These are phyloP conservation scores for Epichloe glyceriae DNA, from an alignment of 2,329 filamentous ascomycete genomes.

Conservation along the genomic window DNA sequence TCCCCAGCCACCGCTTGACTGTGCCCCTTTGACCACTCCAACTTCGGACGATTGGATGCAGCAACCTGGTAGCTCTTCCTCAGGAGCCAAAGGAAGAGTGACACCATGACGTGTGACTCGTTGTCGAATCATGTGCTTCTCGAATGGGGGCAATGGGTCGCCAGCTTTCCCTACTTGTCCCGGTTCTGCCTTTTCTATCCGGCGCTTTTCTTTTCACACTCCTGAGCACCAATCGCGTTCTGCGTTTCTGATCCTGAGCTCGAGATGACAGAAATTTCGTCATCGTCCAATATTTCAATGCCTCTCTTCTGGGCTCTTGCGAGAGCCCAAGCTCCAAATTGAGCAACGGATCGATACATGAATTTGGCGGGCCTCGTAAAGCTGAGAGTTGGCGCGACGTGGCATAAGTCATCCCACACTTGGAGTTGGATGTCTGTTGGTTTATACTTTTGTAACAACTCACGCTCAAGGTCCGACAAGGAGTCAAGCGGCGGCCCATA, in stretches of 20 bases:
- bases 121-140: slow-evolving; percentile 84
- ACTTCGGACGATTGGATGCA: slow-evolving; percentile 50
- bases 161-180: slow-evolving; percentile 68
- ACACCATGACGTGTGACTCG: slow-evolving; percentile 66
- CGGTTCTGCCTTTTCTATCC: slow-evolving; percentile 11
- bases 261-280: slow-evolving; percentile 63
- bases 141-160: slow-evolving; percentile 68
- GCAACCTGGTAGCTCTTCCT: slow-evolving; percentile 52
- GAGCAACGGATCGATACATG: slow-evolving; percentile 86
- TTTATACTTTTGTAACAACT: slow-evolving; percentile 51
- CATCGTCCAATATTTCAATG: slow-evolving; percentile 73
- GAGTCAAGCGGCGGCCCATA: slow-evolving; percentile 58
- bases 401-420: slow-evolving; percentile 91
- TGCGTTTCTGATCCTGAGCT: slow-evolving; percentile 31
- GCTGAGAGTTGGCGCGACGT: slow-evolving; percentile 83
- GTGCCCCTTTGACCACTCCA: slow-evolving; percentile 68
- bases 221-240: slow-evolving; percentile 11
- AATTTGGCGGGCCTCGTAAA: slow-evolving; percentile 93
- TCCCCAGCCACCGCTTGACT: slow-evolving; percentile 69
- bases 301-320: slow-evolving; percentile 66
- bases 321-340: slow-evolving; percentile 86
- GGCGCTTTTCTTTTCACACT: slow-evolving; percentile 8
- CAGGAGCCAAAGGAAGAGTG: slow-evolving; percentile 53
- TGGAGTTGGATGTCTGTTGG: slow-evolving; percentile 90
- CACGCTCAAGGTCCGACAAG: slow-evolving; percentile 49